Percentiles rank a stretch among this genome's conserved stretches.
Conservation (phyloP, 768 basidiomycete species). For the Lactarius sanguifluus region DNA sequence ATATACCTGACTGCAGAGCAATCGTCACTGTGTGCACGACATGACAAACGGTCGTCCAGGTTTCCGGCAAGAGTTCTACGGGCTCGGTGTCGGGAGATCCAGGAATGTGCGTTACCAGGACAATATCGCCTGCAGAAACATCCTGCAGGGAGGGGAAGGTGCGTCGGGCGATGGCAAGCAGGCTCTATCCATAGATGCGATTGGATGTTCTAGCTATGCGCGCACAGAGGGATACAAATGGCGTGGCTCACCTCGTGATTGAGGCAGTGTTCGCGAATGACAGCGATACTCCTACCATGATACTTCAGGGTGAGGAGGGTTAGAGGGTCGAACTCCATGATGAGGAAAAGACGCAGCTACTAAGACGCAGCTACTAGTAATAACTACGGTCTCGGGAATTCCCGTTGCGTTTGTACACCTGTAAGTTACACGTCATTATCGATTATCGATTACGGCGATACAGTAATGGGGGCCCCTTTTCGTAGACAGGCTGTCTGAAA, state of each 20-base stretch:
- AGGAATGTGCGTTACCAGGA: conserved; percentile 1
- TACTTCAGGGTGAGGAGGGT: conserved; percentile 9
- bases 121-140: background rate
- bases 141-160: background rate
- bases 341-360: background rate
- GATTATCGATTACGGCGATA: no score
- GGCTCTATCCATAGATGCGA: background rate
- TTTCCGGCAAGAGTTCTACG: conserved; percentile 5
- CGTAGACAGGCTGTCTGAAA: no score
- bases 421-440: no score
- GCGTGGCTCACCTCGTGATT: conserved; percentile 2
- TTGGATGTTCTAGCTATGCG: background rate
- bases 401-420: no score
- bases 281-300: conserved; percentile 5
- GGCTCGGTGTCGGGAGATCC: background rate
- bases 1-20: conserved; percentile 9
- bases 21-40: conserved; percentile 6
- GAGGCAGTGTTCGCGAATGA: background rate
- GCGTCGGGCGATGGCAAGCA: conserved; percentile 8
- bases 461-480: no score
- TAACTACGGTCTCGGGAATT: no score
- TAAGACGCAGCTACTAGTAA: no score
- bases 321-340: background rate
- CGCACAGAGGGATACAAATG: background rate
- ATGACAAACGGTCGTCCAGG: background rate